phyloP scores from a whole-genome alignment of 1,284 basidiomycete species.

The Taiwanofungus camphoratus region DNA sequence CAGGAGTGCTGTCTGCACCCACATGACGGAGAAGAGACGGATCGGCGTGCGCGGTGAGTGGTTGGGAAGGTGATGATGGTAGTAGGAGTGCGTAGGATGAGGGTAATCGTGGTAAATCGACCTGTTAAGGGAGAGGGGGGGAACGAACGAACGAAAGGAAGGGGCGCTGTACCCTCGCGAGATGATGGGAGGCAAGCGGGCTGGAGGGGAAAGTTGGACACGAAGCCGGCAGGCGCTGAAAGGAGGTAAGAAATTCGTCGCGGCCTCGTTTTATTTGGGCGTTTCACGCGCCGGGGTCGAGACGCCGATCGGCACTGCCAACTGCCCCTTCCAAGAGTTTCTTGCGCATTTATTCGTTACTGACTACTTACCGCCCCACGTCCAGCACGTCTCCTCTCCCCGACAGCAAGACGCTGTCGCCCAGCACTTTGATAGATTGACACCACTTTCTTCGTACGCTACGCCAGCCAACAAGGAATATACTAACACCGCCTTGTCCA shows the following conservation, averaged over 20 bases:
- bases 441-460: too few relatives aligned
- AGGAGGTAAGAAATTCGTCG: constrained; percentile 11
- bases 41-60: constrained; percentile 7
- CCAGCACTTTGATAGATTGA: too few relatives aligned
- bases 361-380: too few relatives aligned
- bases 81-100: constrained; percentile 1
- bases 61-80: neutral
- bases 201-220: constrained; percentile 17
- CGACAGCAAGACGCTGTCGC: too few relatives aligned
- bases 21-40: constrained; percentile 23
- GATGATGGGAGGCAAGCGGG: constrained; percentile 14
- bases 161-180: constrained; percentile 14
- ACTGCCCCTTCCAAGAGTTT: too few relatives aligned
- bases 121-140: constrained; percentile 8
- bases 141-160: constrained; percentile 19
- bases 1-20: constrained; percentile 26
- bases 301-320: constrained; percentile 20
- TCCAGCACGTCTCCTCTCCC: too few relatives aligned
- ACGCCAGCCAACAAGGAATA: too few relatives aligned
- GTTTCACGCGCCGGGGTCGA: constrained; percentile 18
- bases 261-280: constrained; percentile 27
- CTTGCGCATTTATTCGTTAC: too few relatives aligned
- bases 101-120: neutral
- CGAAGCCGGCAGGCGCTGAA: constrained; percentile 21
- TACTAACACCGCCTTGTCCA: too few relatives aligned